Conservation (phyloP, 2,329 filamentous ascomycete genomes). For the Aspergillus felis region DNA sequence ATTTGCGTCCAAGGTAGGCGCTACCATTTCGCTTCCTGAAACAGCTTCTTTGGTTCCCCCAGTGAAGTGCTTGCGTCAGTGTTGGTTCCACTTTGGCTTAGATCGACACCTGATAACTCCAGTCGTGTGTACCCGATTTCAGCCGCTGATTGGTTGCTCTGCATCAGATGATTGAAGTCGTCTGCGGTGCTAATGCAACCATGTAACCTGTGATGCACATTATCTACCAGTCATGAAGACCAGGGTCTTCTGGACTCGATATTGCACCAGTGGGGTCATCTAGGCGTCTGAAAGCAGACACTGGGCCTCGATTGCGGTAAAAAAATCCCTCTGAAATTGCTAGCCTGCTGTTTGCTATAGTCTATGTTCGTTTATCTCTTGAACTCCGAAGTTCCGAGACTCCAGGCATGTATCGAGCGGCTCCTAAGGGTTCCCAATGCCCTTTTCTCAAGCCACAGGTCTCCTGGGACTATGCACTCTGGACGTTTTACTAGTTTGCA, state of each 20-base stretch:
- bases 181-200: constrained; percentile 21
- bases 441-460: neutral
- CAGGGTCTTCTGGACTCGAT: neutral
- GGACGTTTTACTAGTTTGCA: too few species aligned
- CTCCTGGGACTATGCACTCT: neutral
- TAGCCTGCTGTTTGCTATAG: neutral
- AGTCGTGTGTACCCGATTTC: constrained; percentile 1
- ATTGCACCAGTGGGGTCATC: neutral
- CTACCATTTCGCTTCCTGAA: neutral
- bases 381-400: neutral
- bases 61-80: constrained; percentile 3
- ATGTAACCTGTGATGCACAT: constrained; percentile 10
- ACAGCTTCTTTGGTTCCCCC: neutral
- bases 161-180: constrained; percentile 20
- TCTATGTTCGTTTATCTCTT: neutral
- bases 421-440: neutral
- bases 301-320: neutral
- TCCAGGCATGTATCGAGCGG: neutral
- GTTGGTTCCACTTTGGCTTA: constrained; percentile 6
- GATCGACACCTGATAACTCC: constrained; percentile 7
- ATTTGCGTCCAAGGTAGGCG: neutral
- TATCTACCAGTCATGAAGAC: constrained; percentile 5
- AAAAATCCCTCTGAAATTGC: neutral
- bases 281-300: neutral
- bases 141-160: constrained; percentile 5